Evolutionary conservation across 208 protist species (phyloP), one percentile per base, ranked within the genome.

Genomic region (Trichomonas tenax): DNA sequence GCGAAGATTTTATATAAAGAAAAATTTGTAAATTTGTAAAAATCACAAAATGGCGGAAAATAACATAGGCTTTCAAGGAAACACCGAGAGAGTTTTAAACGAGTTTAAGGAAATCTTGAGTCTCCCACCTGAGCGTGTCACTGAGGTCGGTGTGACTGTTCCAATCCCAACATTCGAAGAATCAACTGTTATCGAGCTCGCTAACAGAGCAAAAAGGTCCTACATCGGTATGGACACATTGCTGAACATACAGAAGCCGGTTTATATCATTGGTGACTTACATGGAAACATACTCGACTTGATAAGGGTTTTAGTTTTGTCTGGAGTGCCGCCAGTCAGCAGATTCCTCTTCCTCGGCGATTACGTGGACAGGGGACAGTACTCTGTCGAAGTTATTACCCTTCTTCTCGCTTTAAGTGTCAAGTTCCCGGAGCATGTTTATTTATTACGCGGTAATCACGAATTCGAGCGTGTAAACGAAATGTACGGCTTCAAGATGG

Each of bases 311-410:
- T 15, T 93, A 9, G 34, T 93, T 38, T 51, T 38, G 6, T 23
- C 86, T 48, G 40, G 40, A 3, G 17, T 44, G 48, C 86, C 86
- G 21, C 86, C 86, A 17, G 8, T 48, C 0, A 38, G 40, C 11
- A 93, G 86, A 93, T 51, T 93, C 46, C n/a, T 93, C 1, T 93
- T 93, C 46, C 44, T 93, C n/a, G 86, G 86, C 17, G 86, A 93
- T 93, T 93, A 93, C n/a, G 86, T 93, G 15, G 86, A 93, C 46
- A 48, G 86, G 51, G 86, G 86, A 51, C 8, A 34, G 44, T 93
- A 41, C n/a, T 48, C 40, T 51, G 44, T 93, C 23, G 86, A 93
- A 93, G 34, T 93, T 44, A 38, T 48, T 51, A 51, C 86, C 21
- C 26, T 93, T 2, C n/a, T 93, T 40, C 46, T 93, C 34, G 86